Evolutionary conservation across 345 rosid genomes (phyloP), one percentile per base, ranked within the genome.

Genomic region (Lumnitzera littorea): DNA sequence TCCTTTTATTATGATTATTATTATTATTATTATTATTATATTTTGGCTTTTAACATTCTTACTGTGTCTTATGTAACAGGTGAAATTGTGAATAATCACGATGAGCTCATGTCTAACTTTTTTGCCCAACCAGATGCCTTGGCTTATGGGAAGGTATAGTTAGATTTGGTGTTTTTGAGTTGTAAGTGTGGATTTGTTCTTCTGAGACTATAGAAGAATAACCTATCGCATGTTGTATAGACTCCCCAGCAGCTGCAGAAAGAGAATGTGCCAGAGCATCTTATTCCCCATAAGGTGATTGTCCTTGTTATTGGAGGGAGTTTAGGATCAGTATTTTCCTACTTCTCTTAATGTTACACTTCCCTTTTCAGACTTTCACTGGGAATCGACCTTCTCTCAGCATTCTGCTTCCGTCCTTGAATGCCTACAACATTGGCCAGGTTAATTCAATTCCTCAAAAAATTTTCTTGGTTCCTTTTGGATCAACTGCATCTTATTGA

Each of bases 81-180:
- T 56, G 99, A 94, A 80, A 73, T 86, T 47, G 99, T 88, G 47
- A 90, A 77, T 60, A 94, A 94, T 82, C 99, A 94, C 63, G 99
- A 94, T 58, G 99, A 94, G 75, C 96, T 94, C 65, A 88, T 90
- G 99, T 90, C 97, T 51, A 94, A 94, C 91, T 94, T 94, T 71
- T 94, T 90, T 54, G 99, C 99, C 48, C 95, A 94, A 74, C 95
- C 97, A 23, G 97, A 94, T 84, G 99, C 97, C 52, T 89, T 94
- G 47, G 99, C 99, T n/a, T 88, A 80, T 66, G 99, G 97, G 67
- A 94, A 88, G 95, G 99, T 90, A 81, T 64, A 67, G 49, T 16
- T 50, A 68, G 11, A 9, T 36, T 36, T 6, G 7, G 10, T 36
- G 43, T 5, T 36, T 36, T 36, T 36, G 43, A 36, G 43, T 36